Evolutionary conservation across 1,284 basidiomycete species (phyloP), one percentile per base, ranked within the genome.

Genomic region (Apiotrichum porosum): DNA sequence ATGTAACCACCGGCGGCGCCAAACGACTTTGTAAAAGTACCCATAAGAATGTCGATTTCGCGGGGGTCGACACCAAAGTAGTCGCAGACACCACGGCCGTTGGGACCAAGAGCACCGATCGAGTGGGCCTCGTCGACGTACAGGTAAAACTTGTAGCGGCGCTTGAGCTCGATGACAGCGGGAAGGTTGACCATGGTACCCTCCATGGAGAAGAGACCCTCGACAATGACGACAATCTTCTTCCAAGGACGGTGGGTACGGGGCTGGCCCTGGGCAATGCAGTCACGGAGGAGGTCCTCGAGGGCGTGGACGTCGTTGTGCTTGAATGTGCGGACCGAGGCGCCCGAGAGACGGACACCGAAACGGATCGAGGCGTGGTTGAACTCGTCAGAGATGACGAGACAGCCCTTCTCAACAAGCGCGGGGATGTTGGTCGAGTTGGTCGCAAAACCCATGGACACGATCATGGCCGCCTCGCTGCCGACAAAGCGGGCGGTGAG

Each of bases 11-110:
- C 94, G 0, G 93, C 87, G 2, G 94, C 93, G 51, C 94, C 95
- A 66, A 98, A 98, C 0, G 93, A 97, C 74, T 98, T 98, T 32
- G 94, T 98, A 70, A 99, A 95, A 0, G 94, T 99, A 48, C 94
- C 94, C 94, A 99, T 99, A 56, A 97, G 81, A 56, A 99, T 81
- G 69, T 98, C 94, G 52, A 97, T 80, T 30, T 80, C 79, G 10
- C 79, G 78, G 3, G 93, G 91, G 62, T 89, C 78, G 54, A 97
- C 76, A 48, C 83, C 83, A 71, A 94, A 99, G 77, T 97, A 99
- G 71, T 99, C 93, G 52, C 85, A 84, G 5, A 98, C 88, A 57
- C 94, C 94, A 37, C 94, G 88, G 9, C 94, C 94, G 60, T 87
- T 81, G 9, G 92, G 89, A 30, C 94, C 94, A 33, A 98, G 79